Conservation (phyloP, 345 rosid genomes). For the Gossypium herbaceum region DNA sequence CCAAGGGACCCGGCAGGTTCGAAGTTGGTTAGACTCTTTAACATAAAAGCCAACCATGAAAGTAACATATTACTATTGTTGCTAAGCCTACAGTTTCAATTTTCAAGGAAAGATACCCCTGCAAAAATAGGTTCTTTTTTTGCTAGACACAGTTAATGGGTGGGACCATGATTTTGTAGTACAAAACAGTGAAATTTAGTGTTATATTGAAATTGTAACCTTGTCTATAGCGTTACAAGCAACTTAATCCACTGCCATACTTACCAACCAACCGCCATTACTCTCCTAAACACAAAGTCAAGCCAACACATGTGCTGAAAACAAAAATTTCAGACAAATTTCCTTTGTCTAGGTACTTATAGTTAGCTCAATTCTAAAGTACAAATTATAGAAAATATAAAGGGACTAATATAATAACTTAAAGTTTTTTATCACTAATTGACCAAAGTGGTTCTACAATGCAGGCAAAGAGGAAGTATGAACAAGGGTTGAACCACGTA, state of each 20-base stretch:
- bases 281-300: background rate
- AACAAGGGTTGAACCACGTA: constrained; percentile 25
- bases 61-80: background rate
- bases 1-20: background rate
- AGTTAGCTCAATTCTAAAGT: background rate
- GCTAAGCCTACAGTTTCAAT: background rate
- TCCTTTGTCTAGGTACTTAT: background rate
- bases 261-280: background rate
- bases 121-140: background rate
- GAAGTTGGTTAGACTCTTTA: background rate
- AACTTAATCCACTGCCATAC: background rate
- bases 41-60: background rate
- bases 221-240: background rate
- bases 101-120: background rate
- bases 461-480: constrained; percentile 32
- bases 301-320: background rate
- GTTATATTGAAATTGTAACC: background rate
- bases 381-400: background rate
- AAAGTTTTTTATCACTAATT: background rate
- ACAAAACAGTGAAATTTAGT: background rate
- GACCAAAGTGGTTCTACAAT: background rate
- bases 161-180: background rate
- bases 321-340: background rate
- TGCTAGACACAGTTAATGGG: background rate
- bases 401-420: background rate